Conservation (phyloP, 805 yeast species). For the Teunomyces funiuensis region DNA sequence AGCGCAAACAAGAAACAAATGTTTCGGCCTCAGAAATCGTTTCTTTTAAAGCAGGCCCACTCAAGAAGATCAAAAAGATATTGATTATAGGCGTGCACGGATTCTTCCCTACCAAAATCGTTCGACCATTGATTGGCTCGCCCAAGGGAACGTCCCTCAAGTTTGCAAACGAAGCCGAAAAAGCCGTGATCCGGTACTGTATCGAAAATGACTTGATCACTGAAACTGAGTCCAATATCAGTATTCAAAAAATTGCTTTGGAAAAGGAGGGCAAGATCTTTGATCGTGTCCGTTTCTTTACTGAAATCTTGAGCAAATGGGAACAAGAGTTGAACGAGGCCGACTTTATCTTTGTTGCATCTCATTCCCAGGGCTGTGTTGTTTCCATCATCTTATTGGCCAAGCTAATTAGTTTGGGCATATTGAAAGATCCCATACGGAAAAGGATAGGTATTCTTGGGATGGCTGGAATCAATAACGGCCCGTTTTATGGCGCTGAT, state of each 20-base stretch:
- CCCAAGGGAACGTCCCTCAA: slow-evolving; percentile 95
- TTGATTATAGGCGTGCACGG: slow-evolving; percentile 95
- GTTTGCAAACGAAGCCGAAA: slow-evolving; percentile 89
- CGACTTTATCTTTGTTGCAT: slow-evolving; percentile 86
- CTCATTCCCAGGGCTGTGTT: slow-evolving; percentile 96
- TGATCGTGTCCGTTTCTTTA: slow-evolving; percentile 81
- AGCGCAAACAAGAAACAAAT: slow-evolving; percentile 9
- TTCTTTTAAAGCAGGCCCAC: slow-evolving; percentile 27
- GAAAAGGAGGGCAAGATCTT: slow-evolving; percentile 92
- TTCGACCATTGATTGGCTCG: slow-evolving; percentile 85
- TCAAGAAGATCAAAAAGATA: slow-evolving; percentile 51
- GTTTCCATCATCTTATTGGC: slow-evolving; percentile 83
- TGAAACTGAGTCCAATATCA: slow-evolving; percentile 32
- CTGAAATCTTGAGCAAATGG: slow-evolving; percentile 70
- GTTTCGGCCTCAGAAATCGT: slow-evolving; percentile 19
- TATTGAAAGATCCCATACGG: slow-evolving; percentile 34
- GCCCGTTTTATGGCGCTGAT: slow-evolving; percentile 91
- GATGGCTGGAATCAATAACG: slow-evolving; percentile 95
- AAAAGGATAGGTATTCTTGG: slow-evolving; percentile 71
- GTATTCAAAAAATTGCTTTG: slow-evolving; percentile 86
- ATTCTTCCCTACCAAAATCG: slow-evolving; percentile 84
- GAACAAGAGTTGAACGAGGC: slow-evolving; percentile 56
- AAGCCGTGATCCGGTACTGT: slow-evolving; percentile 65
- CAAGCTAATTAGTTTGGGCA: slow-evolving; percentile 59
- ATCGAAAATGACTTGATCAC: slow-evolving; percentile 38